Base-by-base conservation (phyloP, 2,329 filamentous ascomycete species). In the Fusarium nematophilum region DNA sequence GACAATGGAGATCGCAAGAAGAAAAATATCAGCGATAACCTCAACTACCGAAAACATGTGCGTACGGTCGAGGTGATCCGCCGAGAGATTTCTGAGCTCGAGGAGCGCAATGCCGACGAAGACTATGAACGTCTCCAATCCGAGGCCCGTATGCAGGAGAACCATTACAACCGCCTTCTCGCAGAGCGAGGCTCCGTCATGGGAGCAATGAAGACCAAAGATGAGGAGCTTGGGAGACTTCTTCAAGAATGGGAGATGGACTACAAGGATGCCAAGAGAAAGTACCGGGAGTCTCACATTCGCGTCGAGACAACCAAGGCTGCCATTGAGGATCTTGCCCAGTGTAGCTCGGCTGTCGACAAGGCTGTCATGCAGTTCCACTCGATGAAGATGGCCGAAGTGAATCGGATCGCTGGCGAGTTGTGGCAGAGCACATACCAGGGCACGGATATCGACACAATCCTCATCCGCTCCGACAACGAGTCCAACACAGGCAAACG, bases 311-410 rank as follows among this genome's bases (percentile, higher is more conserved):
- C 93, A 1, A 97, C 92, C 42, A 96, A 93, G 75, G 94, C 93
- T 4, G 94, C 93, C 3, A 91, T 97, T 49, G 92, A 96, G 53
- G 95, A 99, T 72, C 81, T 99, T 29, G 90, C 84, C 6, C 90
- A 91, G 33, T 98, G 96, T 72, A 84, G 87, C 36, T 83, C 86
- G 9, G 95, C 95, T 7, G 84, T 99, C 10, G 94, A 98, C 79
- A 92, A 95, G 71, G 96, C 95, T 39, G 96, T 99, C 70, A 97
- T 99, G 92, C 92, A 91, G 70, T 99, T 94, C 72, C 95, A 99
- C 78, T 85, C 89, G 25, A 80, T 97, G 72, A 99, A 99, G 81
- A 99, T 99, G 95, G 91, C 95, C 67, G 93, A 99, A 74, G 94
- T 99, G 74, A 99, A 99, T 76, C 86, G 88, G 52, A 97, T 97